These are phyloP conservation scores for Mitragyna speciosa DNA, from an alignment of 257 asterid genomes.

Conservation along the genomic window DNA sequence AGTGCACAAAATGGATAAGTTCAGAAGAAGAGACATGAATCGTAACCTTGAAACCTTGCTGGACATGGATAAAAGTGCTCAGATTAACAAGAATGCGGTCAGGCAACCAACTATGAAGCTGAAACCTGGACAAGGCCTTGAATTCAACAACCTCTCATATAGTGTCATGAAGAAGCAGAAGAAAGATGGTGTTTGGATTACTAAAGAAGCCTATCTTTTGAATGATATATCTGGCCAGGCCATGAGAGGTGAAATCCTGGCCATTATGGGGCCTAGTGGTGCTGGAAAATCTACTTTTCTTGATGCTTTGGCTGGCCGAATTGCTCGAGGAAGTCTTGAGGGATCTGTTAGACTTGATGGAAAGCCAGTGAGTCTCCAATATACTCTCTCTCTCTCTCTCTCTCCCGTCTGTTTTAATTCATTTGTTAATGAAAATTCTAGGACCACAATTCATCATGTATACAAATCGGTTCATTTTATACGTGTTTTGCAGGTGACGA, in stretches of 20 bases:
- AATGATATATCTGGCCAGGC: constrained; percentile 86
- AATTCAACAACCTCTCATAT: constrained; percentile 65
- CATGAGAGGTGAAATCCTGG: constrained; percentile 71
- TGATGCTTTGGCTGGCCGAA: constrained; percentile 86
- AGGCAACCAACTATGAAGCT: constrained; percentile 46
- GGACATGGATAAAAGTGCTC: constrained; percentile 50
- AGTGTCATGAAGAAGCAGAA: constrained; percentile 61
- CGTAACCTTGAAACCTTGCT: constrained; percentile 59
- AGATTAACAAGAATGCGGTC: constrained; percentile 26
- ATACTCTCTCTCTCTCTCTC: no score
- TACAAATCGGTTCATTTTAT: no score
- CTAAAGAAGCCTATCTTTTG: constrained; percentile 68
- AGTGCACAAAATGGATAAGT: constrained; percentile 35
- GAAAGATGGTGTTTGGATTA: constrained; percentile 74
- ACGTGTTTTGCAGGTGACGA: constrained; percentile 58
- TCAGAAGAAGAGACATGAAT: constrained; percentile 29
- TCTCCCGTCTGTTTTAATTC: background rate
- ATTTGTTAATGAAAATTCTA: no score
- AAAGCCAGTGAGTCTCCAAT: constrained; percentile 48
- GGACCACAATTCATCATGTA: background rate
- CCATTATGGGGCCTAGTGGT: constrained; percentile 92
- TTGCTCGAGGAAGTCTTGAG: constrained; percentile 84
- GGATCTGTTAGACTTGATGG: constrained; percentile 85
- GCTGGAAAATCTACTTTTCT: constrained; percentile 88
- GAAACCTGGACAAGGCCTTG: constrained; percentile 79